Conservation (phyloP, 1,284 basidiomycete species). For the Ganoderma resinaceum region DNA sequence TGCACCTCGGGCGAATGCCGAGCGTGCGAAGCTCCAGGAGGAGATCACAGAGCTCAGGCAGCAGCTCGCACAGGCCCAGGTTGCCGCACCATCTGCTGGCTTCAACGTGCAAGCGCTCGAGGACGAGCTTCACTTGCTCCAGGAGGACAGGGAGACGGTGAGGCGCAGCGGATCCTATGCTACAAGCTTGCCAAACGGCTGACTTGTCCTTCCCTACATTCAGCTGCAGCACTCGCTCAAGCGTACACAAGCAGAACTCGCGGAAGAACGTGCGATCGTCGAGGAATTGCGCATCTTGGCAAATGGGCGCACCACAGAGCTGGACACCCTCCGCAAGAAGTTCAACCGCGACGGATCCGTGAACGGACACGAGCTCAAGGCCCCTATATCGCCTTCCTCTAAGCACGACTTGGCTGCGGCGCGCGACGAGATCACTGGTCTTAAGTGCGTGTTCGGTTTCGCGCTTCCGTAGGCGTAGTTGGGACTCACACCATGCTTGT, state of each 20-base stretch:
- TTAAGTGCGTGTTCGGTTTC: constrained; percentile 61
- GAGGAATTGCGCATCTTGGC: constrained; percentile 51
- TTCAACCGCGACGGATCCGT: constrained; percentile 61
- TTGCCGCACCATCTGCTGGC: constrained; percentile 14
- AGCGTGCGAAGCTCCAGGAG: constrained; percentile 54
- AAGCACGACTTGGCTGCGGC: constrained; percentile 59
- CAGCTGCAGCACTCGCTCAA: constrained; percentile 43
- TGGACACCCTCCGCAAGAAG: constrained; percentile 65
- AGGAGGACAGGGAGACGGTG: constrained; percentile 49
- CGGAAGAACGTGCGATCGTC: constrained; percentile 41
- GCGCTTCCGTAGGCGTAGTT: background rate
- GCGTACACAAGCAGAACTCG: constrained; percentile 46
- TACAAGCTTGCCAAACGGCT: background rate
- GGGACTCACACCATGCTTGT: background rate
- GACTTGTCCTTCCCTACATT: background rate
- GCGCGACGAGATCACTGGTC: constrained; percentile 74
- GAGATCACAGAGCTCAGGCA: constrained; percentile 60
- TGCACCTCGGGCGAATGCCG: constrained; percentile 51
- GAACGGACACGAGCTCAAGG: constrained; percentile 42
- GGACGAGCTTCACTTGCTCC: constrained; percentile 24
- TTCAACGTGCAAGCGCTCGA: constrained; percentile 10
- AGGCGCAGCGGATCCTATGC: constrained; percentile 20
- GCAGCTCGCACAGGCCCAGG: constrained; percentile 31
- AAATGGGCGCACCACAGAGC: constrained; percentile 55
- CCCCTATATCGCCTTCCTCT: constrained; percentile 46